Conservation (phyloP, 306 rosid species). For the Corylus americana region DNA sequence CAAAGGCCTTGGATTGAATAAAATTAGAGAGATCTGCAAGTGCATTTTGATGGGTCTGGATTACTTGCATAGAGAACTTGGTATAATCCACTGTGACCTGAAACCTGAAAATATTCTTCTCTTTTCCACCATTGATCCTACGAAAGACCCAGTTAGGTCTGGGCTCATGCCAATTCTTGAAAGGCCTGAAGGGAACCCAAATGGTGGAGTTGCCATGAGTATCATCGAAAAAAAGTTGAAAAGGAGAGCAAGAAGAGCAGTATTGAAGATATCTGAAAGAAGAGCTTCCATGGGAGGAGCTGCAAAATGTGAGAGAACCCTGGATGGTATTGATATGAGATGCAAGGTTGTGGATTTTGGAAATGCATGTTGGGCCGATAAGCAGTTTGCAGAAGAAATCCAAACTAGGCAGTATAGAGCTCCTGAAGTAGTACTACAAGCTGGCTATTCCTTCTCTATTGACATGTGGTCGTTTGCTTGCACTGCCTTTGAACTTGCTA, state of each 20-base stretch:
- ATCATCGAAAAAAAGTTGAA: conserved; percentile 78
- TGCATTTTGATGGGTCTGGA: conserved; percentile 80
- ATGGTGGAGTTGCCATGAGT: conserved; percentile 66
- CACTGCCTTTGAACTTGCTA: conserved; percentile 91
- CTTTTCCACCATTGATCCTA: conserved; percentile 68
- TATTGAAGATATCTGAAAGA: conserved; percentile 80
- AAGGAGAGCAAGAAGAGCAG: conserved; percentile 87
- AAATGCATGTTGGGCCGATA: conserved; percentile 86
- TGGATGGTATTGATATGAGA: conserved; percentile 71
- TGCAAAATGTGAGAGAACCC: conserved; percentile 54
- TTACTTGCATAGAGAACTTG: conserved; percentile 86
- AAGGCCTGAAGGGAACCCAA: conserved; percentile 73
- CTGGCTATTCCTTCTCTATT: conserved; percentile 79
- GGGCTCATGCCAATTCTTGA: conserved; percentile 66
- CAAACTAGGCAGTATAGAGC: conserved; percentile 98
- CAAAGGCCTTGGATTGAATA: conserved; percentile 68
- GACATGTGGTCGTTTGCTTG: conserved; percentile 99
- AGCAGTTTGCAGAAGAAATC: conserved; percentile 75
- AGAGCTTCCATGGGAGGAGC: conserved; percentile 73
- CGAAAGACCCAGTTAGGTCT: conserved; percentile 81
- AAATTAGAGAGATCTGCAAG: conserved; percentile 86
- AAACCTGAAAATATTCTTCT: conserved; percentile 96
- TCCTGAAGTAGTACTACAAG: conserved; percentile 81
- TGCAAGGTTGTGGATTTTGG: conserved; percentile 98
- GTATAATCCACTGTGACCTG: conserved; percentile 86